Base-by-base conservation (phyloP, 2,329 filamentous ascomycete species). In the Scedosporium aurantiacum region DNA sequence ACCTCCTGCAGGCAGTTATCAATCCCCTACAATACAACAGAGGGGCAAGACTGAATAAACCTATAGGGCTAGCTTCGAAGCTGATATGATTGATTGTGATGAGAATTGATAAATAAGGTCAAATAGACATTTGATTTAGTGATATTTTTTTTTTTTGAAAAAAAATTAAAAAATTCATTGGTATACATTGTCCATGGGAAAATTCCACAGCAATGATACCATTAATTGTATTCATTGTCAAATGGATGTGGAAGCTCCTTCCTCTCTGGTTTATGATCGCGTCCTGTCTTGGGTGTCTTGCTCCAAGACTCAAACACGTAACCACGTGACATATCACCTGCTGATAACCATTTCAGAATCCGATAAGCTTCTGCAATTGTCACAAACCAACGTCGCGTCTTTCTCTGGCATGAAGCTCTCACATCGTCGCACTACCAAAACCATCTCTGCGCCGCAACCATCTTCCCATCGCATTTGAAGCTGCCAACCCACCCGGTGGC, bases 401-500 rank as follows among this genome's bases (percentile, higher is more conserved):
- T 27, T 27, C 50, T 27, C 50, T 23, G 12, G 23, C 12, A 23
- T 16, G 50, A 23, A 54, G 50, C 21, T 54, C 50, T 21, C 50
- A 47, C 32, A 37, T 37, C 32, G 23, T 54, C 23, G 50, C 23
- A 14, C 23, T 54, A 12, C 50, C 12, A 54, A 54, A 47, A 52
- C 10, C 43, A 52, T 60, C 25, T 6, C 43, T 37, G 43, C 50
- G 50, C 50, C 50, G 21, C 58, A 60, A 28, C 40, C 27, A 45
- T 40, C 18, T 32, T 25, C 16, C 8, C 21, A 3, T n/a, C 25
- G 25, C 58, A 52, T 50, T 37, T 50, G 58, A 27, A 27, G 58
- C 58, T 50, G 58, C 58, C 47, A 43, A 60, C 21, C 54, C 60
- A 18, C 60, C 41, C 25, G 50, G 58, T n/a, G 41, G 54, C 60